Conservation (phyloP, 768 basidiomycete genomes). For the Lactarius hatsudake region DNA sequence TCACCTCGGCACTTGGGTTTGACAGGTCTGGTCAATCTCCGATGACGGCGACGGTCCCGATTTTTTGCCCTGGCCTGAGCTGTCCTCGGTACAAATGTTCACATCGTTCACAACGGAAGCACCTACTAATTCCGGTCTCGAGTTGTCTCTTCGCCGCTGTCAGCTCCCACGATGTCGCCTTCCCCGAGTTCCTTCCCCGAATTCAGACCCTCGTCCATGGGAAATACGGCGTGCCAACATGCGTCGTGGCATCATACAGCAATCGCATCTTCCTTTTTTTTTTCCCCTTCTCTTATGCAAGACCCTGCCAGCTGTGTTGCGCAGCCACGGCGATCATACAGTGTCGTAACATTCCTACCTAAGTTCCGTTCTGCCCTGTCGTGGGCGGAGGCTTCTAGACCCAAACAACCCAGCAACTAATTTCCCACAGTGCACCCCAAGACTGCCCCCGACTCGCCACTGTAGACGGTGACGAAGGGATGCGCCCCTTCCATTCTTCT, state of each 20-base stretch:
- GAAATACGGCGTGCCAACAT: conserved; percentile 11
- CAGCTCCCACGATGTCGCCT: conserved; percentile 11
- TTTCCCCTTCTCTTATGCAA: not conserved
- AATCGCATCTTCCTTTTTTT: not conserved
- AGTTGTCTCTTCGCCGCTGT: conserved; percentile 11
- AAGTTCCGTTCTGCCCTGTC: conserved; percentile 14
- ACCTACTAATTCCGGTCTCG: conserved; percentile 3
- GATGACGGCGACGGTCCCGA: not conserved
- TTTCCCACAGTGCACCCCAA: not conserved
- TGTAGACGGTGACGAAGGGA: not conserved
- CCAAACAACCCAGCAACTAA: not conserved
- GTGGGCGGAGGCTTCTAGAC: conserved; percentile 12
- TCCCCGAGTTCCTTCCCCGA: conserved; percentile 1
- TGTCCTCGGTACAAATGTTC: not conserved
- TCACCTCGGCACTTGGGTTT: conserved; percentile 1
- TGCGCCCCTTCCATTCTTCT: conserved; percentile 1
- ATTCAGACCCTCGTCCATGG: conserved; percentile 15
- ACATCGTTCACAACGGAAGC: not conserved
- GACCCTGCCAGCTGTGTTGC: not conserved
- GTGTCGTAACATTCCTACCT: conserved; percentile 15
- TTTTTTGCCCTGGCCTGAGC: not conserved
- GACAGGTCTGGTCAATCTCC: conserved; percentile 13
- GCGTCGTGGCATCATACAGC: conserved; percentile 10
- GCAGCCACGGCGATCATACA: conserved; percentile 22
- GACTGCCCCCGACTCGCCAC: not conserved